Percentiles rank a stretch among this genome's conserved stretches.
Conservation (phyloP, 495 filamentous ascomycete genomes). For the Cetradonia linearis region DNA sequence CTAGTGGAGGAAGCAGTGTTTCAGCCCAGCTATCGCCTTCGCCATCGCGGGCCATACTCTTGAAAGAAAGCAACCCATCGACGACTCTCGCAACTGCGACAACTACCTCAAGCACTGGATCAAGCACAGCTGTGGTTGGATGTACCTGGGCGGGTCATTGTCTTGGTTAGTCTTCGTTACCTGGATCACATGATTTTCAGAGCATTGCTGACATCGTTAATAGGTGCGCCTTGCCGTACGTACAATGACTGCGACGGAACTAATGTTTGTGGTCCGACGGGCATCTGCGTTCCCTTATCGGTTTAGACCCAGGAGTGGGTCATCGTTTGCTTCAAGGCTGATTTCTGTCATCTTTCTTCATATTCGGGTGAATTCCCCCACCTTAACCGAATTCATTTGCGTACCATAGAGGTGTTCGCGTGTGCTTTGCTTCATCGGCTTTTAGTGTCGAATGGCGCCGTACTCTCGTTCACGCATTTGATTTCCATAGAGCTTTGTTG, state of each 20-base stretch:
- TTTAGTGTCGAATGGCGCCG: too few species aligned
- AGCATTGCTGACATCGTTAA: neutral
- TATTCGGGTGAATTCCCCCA: neutral
- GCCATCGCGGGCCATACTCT: neutral
- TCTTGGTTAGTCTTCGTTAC: slow-evolving; percentile 9
- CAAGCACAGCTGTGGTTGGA: neutral
- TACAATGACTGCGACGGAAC: slow-evolving; percentile 12
- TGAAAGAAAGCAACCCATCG: neutral
- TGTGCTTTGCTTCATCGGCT: neutral
- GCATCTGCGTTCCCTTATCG: neutral
- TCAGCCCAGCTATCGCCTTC: neutral
- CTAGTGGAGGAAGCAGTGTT: neutral
- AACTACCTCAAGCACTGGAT: neutral
- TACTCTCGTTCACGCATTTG: too few species aligned
- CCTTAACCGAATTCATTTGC: neutral
- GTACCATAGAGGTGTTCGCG: neutral
- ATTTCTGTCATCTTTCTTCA: neutral
- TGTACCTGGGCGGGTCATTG: slow-evolving; percentile 23
- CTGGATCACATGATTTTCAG: neutral
- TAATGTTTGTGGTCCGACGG: neutral
- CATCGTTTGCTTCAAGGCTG: neutral
- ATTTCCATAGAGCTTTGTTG: too few species aligned
- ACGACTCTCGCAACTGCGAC: neutral
- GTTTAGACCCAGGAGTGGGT: neutral
- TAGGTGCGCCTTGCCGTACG: slow-evolving; percentile 4